Base-by-base conservation (phyloP, 2,329 filamentous ascomycete genomes). In the Fusarium sacchari region DNA sequence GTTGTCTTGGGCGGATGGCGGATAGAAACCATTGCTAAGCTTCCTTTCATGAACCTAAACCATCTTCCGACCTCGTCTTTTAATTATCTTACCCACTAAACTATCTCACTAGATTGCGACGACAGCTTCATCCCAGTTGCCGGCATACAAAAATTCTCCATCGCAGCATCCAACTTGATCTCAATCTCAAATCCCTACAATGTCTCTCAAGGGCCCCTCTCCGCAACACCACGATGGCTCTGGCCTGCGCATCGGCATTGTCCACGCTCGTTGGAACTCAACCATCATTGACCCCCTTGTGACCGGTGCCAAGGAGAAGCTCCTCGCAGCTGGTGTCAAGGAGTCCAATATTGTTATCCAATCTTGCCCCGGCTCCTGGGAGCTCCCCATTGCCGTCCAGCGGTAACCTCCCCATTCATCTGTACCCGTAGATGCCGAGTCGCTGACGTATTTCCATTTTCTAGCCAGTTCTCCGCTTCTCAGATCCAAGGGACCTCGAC, bases 191-290 rank as follows among this genome's bases (percentile, higher is more conserved):
- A 40, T 34, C 46, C 49, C 46, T 62, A 62, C 37, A 47, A 79
- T 77, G 73, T 77, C 86, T 67, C 84, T 87, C 82, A 90, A 90
- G 79, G 88, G 87, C 66, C 88, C 88, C n/a, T 84, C 84, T 73
- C 84, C 85, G 60, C 84, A 90, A 80, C 84, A 88, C 77, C 87
- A 90, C 82, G 87, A 92, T 81, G 93, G 93, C 82, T 90, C 90
- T 78, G 87, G 86, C 79, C 90, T 99, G 73, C 94, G 96, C 80
- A 92, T 99, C 81, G 96, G 93, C 81, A 98, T 99, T 81, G 90
- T 99, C 67, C 96, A 98, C 85, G 96, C 96, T 67, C 92, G 96
- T 79, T 99, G 96, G 96, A 99, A 99, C 86, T 88, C 88, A 74
- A 89, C 88, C 75, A 94, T 99, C 81, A 97, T 98, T 83, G 91